A percentile compares a stretch with the other conserved stretches of the same genome.
These are phyloP conservation scores for Aspergillus glaucus DNA, from an alignment of 2,329 filamentous ascomycete species.

Conservation along the genomic window DNA sequence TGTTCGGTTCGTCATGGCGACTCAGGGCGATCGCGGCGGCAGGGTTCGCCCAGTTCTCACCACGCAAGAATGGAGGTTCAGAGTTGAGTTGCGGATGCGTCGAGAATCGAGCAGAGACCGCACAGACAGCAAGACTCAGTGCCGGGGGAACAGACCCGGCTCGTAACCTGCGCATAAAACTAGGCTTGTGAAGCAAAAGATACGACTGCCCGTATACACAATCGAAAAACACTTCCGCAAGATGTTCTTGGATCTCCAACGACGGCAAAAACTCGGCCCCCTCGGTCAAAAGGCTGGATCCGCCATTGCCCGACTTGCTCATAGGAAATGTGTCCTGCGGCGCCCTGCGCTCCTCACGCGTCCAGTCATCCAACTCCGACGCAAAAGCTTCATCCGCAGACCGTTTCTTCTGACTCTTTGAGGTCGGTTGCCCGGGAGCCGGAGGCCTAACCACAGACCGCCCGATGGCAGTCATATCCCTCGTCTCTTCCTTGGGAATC, in stretches of 20 bases:
- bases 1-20: conserved; percentile 90
- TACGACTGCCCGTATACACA: conserved; percentile 94
- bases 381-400: conserved; percentile 82
- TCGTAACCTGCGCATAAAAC: conserved; percentile 79
- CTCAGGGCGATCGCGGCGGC: conserved; percentile 83
- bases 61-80: conserved; percentile 74
- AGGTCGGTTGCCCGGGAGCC: conserved; percentile 48
- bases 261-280: conserved; percentile 76
- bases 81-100: conserved; percentile 73
- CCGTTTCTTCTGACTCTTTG: conserved; percentile 67
- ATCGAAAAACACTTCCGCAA: conserved; percentile 93
- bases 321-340: conserved; percentile 47
- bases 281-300: conserved; percentile 71
- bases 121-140: conserved; percentile 86
- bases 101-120: conserved; percentile 90
- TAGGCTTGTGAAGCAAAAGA: conserved; percentile 89
- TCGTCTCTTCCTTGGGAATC: conserved; percentile 78
- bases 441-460: conserved; percentile 81
- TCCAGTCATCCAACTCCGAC: conserved; percentile 74
- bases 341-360: conserved; percentile 51
- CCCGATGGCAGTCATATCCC: conserved; percentile 60
- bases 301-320: conserved; percentile 58
- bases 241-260: conserved; percentile 83
- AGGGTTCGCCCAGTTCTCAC: conserved; percentile 82
- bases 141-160: conserved; percentile 79